Evolutionary conservation across 345 rosid genomes (phyloP).

Genomic region (Bretschneidera sinensis): DNA sequence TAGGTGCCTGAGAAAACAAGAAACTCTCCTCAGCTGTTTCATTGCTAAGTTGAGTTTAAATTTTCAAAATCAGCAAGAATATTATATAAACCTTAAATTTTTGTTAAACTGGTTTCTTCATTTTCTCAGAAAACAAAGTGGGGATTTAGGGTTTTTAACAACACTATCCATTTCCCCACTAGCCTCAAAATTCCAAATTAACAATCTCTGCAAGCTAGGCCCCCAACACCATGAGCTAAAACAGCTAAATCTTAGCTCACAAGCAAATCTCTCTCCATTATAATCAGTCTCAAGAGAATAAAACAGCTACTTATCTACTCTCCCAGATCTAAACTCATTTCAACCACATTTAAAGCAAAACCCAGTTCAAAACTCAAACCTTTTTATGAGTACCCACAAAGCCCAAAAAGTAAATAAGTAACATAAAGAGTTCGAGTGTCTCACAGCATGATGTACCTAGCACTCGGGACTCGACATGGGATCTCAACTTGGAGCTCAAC

Average conservation of each 20-base stretch:
- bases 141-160: background rate
- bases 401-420: background rate
- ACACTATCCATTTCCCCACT: no score
- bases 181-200: no score
- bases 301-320: background rate
- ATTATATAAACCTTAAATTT: no score
- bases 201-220: no score
- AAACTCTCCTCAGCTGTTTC: no score
- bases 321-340: conserved; percentile 26
- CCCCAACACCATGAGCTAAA: background rate
- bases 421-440: background rate
- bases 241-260: conserved; percentile 4
- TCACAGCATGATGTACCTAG: conserved; percentile 51
- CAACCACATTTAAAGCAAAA: background rate
- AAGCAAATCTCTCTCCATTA: background rate
- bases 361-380: background rate
- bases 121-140: background rate
- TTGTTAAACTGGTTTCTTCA: no score
- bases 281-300: background rate
- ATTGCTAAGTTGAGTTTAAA: no score
- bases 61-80: no score
- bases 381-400: no score
- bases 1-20: no score
- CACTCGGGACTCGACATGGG: conserved; percentile 91
- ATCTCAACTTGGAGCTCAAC: conserved; percentile 93